A percentile compares a stretch with the other conserved stretches of the same genome.
Conservation (phyloP, 257 asterid species). For the Solanum gandarillasii region DNA sequence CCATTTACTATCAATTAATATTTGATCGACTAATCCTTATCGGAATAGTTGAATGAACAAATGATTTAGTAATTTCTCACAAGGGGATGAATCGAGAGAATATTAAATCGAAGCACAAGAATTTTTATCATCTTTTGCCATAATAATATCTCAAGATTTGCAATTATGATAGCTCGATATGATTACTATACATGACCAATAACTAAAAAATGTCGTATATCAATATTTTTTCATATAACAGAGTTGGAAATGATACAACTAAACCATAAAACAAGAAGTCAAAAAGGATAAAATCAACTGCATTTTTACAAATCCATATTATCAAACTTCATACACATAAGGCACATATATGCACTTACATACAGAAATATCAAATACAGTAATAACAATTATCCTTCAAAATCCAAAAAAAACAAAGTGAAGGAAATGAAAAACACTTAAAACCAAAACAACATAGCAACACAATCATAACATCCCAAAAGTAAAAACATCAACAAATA, state of each 20-base stretch:
- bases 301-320: neutral
- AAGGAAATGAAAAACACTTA: neutral
- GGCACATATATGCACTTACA: neutral
- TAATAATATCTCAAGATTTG: too few species aligned
- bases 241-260: neutral
- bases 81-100: too few species aligned
- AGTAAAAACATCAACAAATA: neutral
- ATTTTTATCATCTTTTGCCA: neutral
- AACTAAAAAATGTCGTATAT: too few species aligned
- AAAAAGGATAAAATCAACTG: neutral
- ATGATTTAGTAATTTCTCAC: too few species aligned
- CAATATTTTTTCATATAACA: too few species aligned
- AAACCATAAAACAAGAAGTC: neutral
- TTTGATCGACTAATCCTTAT: too few species aligned
- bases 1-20: neutral
- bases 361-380: neutral
- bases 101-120: rapidly evolving
- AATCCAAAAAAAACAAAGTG: neutral
- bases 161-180: too few species aligned
- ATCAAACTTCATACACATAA: neutral
- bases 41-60: neutral
- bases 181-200: too few species aligned
- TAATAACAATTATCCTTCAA: neutral
- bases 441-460: neutral
- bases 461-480: slow-evolving; percentile 8